Evolutionary conservation across 345 rosid species (phyloP), one percentile per base, ranked within the genome.

Genomic region (Moringa oleifera): DNA sequence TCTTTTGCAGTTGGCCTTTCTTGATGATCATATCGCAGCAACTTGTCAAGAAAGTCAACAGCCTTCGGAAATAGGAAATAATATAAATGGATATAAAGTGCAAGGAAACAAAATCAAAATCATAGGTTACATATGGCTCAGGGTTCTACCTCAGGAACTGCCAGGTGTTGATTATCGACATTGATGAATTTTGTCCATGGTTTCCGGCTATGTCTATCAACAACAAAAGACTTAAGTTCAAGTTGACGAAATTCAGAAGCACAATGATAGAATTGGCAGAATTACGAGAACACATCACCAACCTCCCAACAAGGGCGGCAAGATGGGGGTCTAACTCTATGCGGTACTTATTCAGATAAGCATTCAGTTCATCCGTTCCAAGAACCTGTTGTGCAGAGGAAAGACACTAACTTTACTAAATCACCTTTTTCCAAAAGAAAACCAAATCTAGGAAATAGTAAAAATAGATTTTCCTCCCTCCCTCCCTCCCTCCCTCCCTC

Each of bases 1-100:
- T 90, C 97, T 79, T 88, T 90, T 22, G 99, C 99, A 37, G 99
- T 90, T 49, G 87, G 99, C 79, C 99, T 90, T 77, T 94, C 99
- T 69, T 82, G 92, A 73, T 90, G 97, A 79, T 94, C 99, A 83
- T 90, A 94, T 61, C 83, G 84, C 71, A 94, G 79, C 85, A 94
- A 79, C 79, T 86, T 94, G 82, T 94, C 99, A 25, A 94, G 86
- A 72, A 94, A 94, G 72, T 94, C 97, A 50, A 94, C 71, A 68
- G 99, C 97, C 99, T 94, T 75, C 7, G 59, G 58, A 28, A 28
- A 37, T 18, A 51, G 9, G 63, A 61, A 55, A 47, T 18, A 57
- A 53, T 55, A 33, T 2, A 55, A 18, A 50, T 23, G 31, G 21
- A 53, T 50, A 49, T 24, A 37, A 22, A 28, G 23, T 12, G 23